Percentiles rank a stretch among this genome's conserved stretches.
phyloP scores from a whole-genome alignment of 225 moss, liverwort and hornwort genomes.

The Straminergon stramineum region DNA sequence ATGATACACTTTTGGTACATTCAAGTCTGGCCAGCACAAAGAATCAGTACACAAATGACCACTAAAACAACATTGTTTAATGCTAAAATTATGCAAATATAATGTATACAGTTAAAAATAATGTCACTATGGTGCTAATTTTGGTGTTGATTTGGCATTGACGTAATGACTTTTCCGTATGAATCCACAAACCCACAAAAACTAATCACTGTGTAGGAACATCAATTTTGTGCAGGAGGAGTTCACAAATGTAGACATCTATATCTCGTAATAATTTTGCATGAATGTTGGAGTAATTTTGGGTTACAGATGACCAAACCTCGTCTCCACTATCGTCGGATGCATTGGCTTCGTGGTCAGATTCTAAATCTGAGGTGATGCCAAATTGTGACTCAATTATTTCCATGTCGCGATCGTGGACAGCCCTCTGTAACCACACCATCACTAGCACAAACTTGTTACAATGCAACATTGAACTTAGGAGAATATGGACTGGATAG shows the following conservation, averaged over 20 bases:
- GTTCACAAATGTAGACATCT: too few relatives aligned
- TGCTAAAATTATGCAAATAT: neutral
- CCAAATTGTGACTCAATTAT: slow-evolving; percentile 89
- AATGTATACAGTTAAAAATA: neutral
- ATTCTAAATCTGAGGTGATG: slow-evolving; percentile 21
- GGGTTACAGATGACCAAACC: neutral
- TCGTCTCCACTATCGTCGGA: slow-evolving; percentile 23
- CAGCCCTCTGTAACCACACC: slow-evolving; percentile 58
- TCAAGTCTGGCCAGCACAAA: neutral
- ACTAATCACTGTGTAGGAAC: neutral
- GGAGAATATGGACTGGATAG: too few relatives aligned
- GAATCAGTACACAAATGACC: neutral
- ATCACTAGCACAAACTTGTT: too few relatives aligned
- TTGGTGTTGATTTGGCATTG: neutral
- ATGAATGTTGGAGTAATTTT: neutral
- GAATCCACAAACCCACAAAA: neutral
- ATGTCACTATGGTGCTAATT: neutral
- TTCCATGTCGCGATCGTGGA: slow-evolving; percentile 68
- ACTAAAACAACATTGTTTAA: neutral
- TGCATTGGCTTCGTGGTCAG: slow-evolving; percentile 10
- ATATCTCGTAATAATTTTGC: neutral
- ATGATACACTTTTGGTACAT: neutral
- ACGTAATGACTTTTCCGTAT: neutral
- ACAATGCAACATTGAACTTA: too few relatives aligned
- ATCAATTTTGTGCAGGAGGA: neutral